Conservation (phyloP, 2,329 filamentous ascomycete species). For the Fusarium temperatum region DNA sequence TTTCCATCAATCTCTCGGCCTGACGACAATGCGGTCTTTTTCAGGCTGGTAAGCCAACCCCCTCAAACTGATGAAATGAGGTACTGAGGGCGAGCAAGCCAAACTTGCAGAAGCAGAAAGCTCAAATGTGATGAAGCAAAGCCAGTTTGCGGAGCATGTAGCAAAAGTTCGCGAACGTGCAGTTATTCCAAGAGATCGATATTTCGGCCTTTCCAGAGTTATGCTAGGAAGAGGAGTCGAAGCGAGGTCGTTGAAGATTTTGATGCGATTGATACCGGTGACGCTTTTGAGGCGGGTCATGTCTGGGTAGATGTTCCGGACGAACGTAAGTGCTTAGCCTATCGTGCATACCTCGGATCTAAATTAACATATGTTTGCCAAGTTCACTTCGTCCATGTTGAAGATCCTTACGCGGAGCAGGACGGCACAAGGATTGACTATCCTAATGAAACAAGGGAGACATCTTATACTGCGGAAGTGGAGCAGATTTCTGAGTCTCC, state of each 20-base stretch:
- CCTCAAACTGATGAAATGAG: rapidly evolving
- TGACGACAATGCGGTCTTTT: slow-evolving; percentile 33
- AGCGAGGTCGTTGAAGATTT: not conserved
- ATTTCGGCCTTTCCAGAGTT: slow-evolving; percentile 27
- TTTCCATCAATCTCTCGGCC: rapidly evolving
- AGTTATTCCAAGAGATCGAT: slow-evolving; percentile 26
- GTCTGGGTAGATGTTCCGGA: slow-evolving; percentile 31
- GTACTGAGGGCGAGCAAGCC: slow-evolving; percentile 7
- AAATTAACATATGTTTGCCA: rapidly evolving
- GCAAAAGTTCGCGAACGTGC: slow-evolving; percentile 24
- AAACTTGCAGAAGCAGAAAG: slow-evolving; percentile 38
- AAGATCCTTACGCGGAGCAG: slow-evolving; percentile 5
- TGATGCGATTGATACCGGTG: not conserved
- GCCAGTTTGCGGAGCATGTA: slow-evolving; percentile 34
- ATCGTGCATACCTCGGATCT: rapidly evolving
- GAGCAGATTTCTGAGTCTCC: not conserved
- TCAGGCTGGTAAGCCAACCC: slow-evolving; percentile 28
- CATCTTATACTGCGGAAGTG: not conserved
- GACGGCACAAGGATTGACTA: not conserved
- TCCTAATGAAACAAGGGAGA: not conserved
- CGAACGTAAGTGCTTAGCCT: slow-evolving; percentile 2
- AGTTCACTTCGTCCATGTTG: slow-evolving; percentile 33
- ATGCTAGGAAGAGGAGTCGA: not conserved
- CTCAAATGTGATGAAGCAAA: slow-evolving; percentile 41
- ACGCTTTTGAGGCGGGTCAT: slow-evolving; percentile 14